Evolutionary conservation across 2,329 filamentous ascomycete genomes (phyloP).

Genomic region (Fusarium burgessii): DNA sequence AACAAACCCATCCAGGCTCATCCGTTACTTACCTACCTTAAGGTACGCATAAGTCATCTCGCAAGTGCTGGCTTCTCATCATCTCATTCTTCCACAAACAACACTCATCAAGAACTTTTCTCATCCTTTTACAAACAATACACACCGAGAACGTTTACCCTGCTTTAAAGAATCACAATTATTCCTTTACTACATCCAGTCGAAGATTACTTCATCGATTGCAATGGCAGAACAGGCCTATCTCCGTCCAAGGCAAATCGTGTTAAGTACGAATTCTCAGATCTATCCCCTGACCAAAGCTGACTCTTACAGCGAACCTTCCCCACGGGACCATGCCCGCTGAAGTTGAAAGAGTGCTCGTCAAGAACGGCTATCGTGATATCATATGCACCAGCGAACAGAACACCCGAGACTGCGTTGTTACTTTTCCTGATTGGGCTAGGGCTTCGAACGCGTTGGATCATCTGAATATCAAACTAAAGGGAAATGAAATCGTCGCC

Average conservation of each 20-base stretch:
- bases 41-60: background rate
- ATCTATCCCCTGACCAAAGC: background rate
- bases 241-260: too few relatives aligned
- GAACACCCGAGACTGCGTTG: constrained; percentile 37
- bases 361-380: too few relatives aligned
- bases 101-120: constrained; percentile 6
- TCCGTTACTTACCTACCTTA: too few relatives aligned
- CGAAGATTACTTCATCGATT: background rate
- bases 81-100: constrained; percentile 6
- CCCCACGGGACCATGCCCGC: too few relatives aligned
- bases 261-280: background rate
- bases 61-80: background rate
- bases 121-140: background rate
- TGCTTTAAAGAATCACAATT: background rate
- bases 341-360: too few relatives aligned
- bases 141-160: too few relatives aligned
- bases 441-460: too few relatives aligned
- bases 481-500: too few relatives aligned
- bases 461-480: too few relatives aligned
- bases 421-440: constrained; percentile 66
- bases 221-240: background rate
- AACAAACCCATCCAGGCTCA: background rate
- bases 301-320: constrained; percentile 8
- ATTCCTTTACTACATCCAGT: background rate
- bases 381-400: too few relatives aligned